A percentile compares a stretch with the other conserved stretches of the same genome.
Conservation (phyloP, 169 alveolate species). For the Cardiosporidium cionae region DNA sequence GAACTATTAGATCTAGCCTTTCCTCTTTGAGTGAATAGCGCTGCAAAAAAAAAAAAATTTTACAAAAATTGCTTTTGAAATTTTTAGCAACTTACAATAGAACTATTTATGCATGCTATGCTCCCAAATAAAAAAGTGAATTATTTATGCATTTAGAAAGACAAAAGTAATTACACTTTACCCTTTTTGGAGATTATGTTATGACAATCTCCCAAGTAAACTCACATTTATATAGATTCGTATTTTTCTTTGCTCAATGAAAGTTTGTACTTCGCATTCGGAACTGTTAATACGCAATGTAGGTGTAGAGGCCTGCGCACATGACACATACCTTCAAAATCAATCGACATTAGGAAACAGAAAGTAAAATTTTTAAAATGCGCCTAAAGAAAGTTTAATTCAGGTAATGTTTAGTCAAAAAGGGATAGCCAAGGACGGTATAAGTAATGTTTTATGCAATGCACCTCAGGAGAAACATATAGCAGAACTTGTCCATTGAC, state of each 20-base stretch:
- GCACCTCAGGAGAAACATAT: neutral
- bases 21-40: conserved; percentile 20
- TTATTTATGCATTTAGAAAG: too few relatives aligned
- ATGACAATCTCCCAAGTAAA: neutral
- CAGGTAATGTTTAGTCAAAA: too few relatives aligned
- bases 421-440: neutral
- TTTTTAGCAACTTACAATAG: too few relatives aligned
- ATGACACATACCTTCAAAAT: too few relatives aligned
- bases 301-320: conserved; percentile 23
- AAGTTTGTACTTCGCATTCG: conserved; percentile 25
- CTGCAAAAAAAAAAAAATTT: conserved; percentile 2
- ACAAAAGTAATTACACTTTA: too few relatives aligned
- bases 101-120: too few relatives aligned
- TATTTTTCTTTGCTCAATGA: conserved; percentile 19
- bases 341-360: too few relatives aligned
- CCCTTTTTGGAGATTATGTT: too few relatives aligned
- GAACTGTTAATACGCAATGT: neutral
- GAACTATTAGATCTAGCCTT: conserved; percentile 22
- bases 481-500: neutral
- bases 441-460: neutral
- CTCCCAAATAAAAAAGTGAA: too few relatives aligned
- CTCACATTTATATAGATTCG: conserved; percentile 26
- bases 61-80: neutral
- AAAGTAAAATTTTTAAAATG: too few relatives aligned
- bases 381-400: too few relatives aligned